Conservation (phyloP, 495 filamentous ascomycete genomes). For the Neurospora tetraspora region DNA sequence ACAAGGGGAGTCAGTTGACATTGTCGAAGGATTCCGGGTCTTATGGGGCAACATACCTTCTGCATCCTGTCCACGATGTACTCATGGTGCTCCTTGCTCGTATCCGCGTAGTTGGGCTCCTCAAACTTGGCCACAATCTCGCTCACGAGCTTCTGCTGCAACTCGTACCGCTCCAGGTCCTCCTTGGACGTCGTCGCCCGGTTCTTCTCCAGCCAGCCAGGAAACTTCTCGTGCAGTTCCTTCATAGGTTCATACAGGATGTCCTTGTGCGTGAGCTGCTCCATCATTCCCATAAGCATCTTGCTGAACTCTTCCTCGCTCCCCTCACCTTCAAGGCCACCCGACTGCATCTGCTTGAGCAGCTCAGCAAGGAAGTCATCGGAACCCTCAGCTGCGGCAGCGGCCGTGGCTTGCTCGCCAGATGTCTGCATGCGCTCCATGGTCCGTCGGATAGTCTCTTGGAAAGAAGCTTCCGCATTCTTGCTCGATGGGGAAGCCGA, state of each 20-base stretch:
- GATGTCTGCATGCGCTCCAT: constrained; percentile 92
- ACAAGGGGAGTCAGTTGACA: neutral
- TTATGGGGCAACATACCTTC: constrained; percentile 49
- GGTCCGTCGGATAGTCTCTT: constrained; percentile 79
- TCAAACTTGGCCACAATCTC: constrained; percentile 91
- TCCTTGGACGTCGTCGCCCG: constrained; percentile 48
- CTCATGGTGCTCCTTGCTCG: constrained; percentile 70
- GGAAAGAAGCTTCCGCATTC: constrained; percentile 55
- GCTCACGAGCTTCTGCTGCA: constrained; percentile 69
- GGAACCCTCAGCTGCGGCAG: constrained; percentile 55
- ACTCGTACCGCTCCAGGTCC: constrained; percentile 68
- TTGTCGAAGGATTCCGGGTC: neutral
- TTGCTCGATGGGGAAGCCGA: constrained; percentile 8
- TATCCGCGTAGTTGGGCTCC: constrained; percentile 63
- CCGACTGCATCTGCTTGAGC: constrained; percentile 68
- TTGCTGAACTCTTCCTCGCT: constrained; percentile 82
- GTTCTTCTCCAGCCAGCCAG: constrained; percentile 77
- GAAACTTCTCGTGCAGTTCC: constrained; percentile 86
- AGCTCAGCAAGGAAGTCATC: constrained; percentile 80
- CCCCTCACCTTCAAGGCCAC: constrained; percentile 46
- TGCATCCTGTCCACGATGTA: constrained; percentile 97
- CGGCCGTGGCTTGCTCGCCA: constrained; percentile 69
- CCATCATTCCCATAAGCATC: constrained; percentile 95
- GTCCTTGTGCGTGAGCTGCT: constrained; percentile 95
- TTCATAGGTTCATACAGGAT: constrained; percentile 98